Percentiles rank a stretch among this genome's conserved stretches.
These are phyloP conservation scores for Echinosophora koreensis DNA, from an alignment of 306 rosid species.

Conservation along the genomic window DNA sequence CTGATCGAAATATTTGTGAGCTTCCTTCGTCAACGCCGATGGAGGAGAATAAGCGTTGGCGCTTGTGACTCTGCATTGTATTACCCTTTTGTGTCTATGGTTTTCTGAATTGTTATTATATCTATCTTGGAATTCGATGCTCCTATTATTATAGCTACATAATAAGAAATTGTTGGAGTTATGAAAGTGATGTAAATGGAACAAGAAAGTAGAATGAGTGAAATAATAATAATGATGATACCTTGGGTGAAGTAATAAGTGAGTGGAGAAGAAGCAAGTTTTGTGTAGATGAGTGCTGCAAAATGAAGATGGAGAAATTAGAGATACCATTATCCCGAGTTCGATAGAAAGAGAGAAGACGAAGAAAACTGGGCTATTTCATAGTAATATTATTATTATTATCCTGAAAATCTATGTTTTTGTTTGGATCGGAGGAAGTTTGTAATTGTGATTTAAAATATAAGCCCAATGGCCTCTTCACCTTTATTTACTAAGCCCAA, in stretches of 20 bases:
- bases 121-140: slow-evolving; percentile 1
- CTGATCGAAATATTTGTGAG: slow-evolving; percentile 91
- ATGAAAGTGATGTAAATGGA: neutral
- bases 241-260: slow-evolving; percentile 39
- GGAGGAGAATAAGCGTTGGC: slow-evolving; percentile 29
- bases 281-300: slow-evolving; percentile 17
- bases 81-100: slow-evolving; percentile 9
- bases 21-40: slow-evolving; percentile 59
- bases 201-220: slow-evolving; percentile 13
- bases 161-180: too few species aligned
- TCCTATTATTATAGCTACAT: neutral
- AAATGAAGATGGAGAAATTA: slow-evolving; percentile 44
- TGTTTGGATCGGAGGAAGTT: neutral
- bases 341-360: neutral
- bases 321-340: slow-evolving; percentile 49
- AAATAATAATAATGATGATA: neutral
- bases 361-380: neutral
- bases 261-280: slow-evolving; percentile 42
- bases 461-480: neutral
- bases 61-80: slow-evolving; percentile 35
- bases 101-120: slow-evolving; percentile 8
- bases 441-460: too few species aligned
- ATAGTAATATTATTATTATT: neutral
- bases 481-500: too few species aligned
- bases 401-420: too few species aligned